phyloP scores from a whole-genome alignment of 306 rosid genomes.

The Senna tora region DNA sequence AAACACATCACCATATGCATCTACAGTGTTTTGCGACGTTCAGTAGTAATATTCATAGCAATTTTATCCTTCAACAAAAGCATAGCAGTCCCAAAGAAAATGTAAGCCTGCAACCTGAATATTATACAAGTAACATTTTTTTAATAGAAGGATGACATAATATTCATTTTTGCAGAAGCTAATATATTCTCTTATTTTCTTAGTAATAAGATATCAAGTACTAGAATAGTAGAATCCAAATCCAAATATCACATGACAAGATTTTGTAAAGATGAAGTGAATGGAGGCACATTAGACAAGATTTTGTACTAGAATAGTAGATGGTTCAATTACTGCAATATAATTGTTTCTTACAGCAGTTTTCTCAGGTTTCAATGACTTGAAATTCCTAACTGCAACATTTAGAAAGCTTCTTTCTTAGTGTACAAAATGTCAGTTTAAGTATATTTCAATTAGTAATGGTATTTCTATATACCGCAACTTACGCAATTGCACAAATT shows the following conservation, averaged over 20 bases:
- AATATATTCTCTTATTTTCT: background rate
- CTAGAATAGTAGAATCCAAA: background rate
- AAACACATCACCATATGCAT: slow-evolving; percentile 46
- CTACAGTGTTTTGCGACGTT: slow-evolving; percentile 50
- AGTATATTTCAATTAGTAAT: no score
- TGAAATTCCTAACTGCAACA: slow-evolving; percentile 54
- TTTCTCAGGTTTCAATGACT: slow-evolving; percentile 45
- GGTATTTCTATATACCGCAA: no score
- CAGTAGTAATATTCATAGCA: slow-evolving; percentile 42
- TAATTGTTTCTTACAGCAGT: slow-evolving; percentile 45
- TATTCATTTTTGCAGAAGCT: background rate
- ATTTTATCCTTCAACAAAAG: slow-evolving; percentile 44
- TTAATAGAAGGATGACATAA: background rate
- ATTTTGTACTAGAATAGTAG: slow-evolving; percentile 50
- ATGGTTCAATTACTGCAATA: slow-evolving; percentile 41
- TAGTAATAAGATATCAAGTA: background rate
- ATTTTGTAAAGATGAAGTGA: slow-evolving; percentile 15
- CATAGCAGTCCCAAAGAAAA: background rate
- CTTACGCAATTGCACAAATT: no score
- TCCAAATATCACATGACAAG: background rate
- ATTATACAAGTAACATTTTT: background rate
- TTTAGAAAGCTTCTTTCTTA: no score
- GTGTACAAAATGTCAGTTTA: no score
- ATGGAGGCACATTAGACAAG: slow-evolving; percentile 33
- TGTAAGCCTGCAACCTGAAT: background rate